Evolutionary conservation across 176 grass and related monocot genomes (phyloP).

Genomic region (Lolium rigidum): DNA sequence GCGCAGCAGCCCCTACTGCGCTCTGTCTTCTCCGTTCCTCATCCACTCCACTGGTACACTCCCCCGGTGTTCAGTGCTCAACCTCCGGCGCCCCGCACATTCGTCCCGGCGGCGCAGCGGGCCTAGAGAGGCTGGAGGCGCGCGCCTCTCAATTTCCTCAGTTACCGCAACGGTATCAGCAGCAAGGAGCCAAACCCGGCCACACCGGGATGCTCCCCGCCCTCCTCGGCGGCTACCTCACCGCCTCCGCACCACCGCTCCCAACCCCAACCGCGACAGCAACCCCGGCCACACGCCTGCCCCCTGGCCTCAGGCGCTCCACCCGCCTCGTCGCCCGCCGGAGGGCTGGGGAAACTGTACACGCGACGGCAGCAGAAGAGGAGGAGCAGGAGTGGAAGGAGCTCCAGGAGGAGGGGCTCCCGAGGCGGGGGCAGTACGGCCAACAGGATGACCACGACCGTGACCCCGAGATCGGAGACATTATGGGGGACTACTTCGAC

Average conservation of each 20-base stretch:
- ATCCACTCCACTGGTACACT: neutral
- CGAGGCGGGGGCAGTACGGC: conserved; percentile 1
- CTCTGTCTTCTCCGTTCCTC: neutral
- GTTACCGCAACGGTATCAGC: neutral
- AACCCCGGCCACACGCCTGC: neutral
- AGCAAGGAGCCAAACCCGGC: neutral
- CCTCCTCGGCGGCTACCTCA: conserved; percentile 36
- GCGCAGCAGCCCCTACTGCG: neutral
- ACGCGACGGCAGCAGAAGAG: conserved; percentile 8
- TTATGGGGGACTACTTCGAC: conserved; percentile 79
- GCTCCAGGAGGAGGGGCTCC: conserved; percentile 21
- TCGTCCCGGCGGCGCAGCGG: neutral
- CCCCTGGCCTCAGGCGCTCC: neutral
- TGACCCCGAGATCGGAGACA: conserved; percentile 83
- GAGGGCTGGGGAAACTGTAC: neutral
- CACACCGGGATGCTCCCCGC: conserved; percentile 27
- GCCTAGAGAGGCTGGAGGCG: neutral
- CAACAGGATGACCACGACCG: conserved; percentile 63
- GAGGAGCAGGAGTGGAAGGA: conserved; percentile 40
- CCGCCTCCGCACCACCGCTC: neutral
- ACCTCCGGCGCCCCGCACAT: conserved; percentile 1
- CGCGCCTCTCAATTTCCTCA: neutral
- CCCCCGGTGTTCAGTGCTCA: neutral
- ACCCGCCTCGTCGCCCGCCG: conserved; percentile 11
- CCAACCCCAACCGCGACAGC: conserved; percentile 3